Percentiles rank a stretch among this genome's conserved stretches.
Conservation (phyloP, 2,329 filamentous ascomycete genomes). For the Aspergillus caelatus region DNA sequence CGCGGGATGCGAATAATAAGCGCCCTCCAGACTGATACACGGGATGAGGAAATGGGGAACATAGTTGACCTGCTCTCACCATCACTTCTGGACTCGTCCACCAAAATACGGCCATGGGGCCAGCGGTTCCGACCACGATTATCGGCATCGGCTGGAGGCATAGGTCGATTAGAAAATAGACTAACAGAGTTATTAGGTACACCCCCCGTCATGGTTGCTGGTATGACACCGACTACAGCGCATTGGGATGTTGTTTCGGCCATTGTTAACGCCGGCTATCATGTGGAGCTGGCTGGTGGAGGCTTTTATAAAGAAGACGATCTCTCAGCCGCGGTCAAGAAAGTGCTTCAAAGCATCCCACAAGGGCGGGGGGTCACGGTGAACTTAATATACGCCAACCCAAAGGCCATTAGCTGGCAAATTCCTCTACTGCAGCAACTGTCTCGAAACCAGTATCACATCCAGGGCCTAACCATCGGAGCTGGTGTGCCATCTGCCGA, state of each 20-base stretch:
- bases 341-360: conserved; percentile 64
- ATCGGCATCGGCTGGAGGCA: conserved; percentile 67
- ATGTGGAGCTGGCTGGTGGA: conserved; percentile 54
- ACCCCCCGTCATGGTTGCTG: conserved; percentile 85
- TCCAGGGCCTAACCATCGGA: conserved; percentile 88
- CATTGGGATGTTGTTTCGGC: conserved; percentile 67
- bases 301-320: conserved; percentile 52
- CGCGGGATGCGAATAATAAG: conserved; percentile 16
- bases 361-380: conserved; percentile 60
- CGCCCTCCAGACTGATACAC: conserved; percentile 14
- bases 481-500: conserved; percentile 93
- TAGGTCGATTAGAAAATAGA: conserved; percentile 67
- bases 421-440: conserved; percentile 54
- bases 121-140: conserved; percentile 89
- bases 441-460: conserved; percentile 77
- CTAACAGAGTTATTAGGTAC: conserved; percentile 86
- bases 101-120: conserved; percentile 87
- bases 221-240: conserved; percentile 90
- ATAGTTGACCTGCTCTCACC: conserved; percentile 20
- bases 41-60: conserved; percentile 19
- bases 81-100: conserved; percentile 54
- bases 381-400: conserved; percentile 59
- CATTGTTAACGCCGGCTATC: conserved; percentile 54
- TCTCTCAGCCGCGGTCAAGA: conserved; percentile 49
- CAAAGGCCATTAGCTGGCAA: conserved; percentile 56